Base-by-base conservation (phyloP, 192 early-diverging fungal genomes). In the Podila clonocystis region DNA sequence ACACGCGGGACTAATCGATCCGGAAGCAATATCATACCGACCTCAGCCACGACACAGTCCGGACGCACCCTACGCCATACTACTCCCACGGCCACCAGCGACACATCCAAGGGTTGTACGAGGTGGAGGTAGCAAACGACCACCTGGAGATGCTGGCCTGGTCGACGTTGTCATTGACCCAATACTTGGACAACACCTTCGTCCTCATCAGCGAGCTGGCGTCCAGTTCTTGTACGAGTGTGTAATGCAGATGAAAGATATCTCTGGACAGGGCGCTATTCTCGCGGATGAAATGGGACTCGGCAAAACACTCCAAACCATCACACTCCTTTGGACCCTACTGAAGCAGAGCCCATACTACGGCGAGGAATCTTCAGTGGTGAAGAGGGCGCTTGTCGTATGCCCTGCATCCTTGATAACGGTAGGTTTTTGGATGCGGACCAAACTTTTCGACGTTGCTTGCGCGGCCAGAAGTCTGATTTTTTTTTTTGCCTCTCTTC, bases 221-320 rank as follows among this genome's bases (percentile, higher is more conserved):
- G 78, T 88, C 17, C 55, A 50, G 13, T 88, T 87, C 49, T 48
- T 88, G 36, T 88, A 88, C 61, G 85, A 88, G 60, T 85, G 86
- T 34, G 66, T 88, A 4, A 85, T 86, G 80, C 84, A 82, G 22
- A 75, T 87, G 83, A 86, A 74, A 49, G 73, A 95, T 71, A 89
- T 92, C 57, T 92, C 95, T 70, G 90, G 92, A 4, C 83, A 95
- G 57, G 96, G 94, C 65, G 89, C 88, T 26, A 91, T 91, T 52
- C 63, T 91, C 15, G 91, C 91, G 1, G 91, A 91, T 66, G 91
- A 91, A 65, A 91, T 91, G 91, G 91, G 91, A 11, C 83, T 91
- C 15, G 83, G 87, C 64, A 87, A 94, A 74, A 91, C 90, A 3
- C 87, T 90, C 57, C 90, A 91, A 36, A 89, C 90, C 36, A 91